These are phyloP conservation scores for Talaromyces funiculosus DNA, from an alignment of 2,329 filamentous ascomycete genomes.

Conservation along the genomic window DNA sequence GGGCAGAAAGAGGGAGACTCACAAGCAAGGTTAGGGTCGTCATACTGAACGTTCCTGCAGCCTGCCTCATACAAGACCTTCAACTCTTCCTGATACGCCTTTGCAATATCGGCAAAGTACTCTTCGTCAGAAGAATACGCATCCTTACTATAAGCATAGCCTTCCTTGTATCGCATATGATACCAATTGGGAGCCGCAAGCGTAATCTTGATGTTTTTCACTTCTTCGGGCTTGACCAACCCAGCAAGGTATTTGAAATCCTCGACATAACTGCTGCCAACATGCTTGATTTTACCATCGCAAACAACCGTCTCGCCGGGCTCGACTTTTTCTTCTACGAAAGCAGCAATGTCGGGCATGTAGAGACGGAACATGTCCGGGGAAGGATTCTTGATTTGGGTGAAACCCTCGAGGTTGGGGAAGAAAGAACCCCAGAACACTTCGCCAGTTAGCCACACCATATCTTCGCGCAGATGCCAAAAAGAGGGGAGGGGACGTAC, in stretches of 20 bases:
- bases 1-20: slow-evolving; percentile 24
- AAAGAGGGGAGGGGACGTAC: slow-evolving; percentile 26
- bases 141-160: slow-evolving; percentile 52
- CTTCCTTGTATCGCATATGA: slow-evolving; percentile 57
- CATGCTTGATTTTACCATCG: slow-evolving; percentile 53
- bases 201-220: slow-evolving; percentile 64
- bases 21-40: slow-evolving; percentile 64
- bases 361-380: slow-evolving; percentile 53
- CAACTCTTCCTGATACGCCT: slow-evolving; percentile 60
- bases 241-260: slow-evolving; percentile 57
- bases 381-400: slow-evolving; percentile 45
- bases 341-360: slow-evolving; percentile 57
- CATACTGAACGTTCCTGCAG: slow-evolving; percentile 61
- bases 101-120: slow-evolving; percentile 61
- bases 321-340: slow-evolving; percentile 54
- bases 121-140: slow-evolving; percentile 55
- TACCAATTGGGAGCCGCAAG: slow-evolving; percentile 64
- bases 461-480: too few species aligned
- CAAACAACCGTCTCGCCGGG: slow-evolving; percentile 54
- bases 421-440: slow-evolving; percentile 56
- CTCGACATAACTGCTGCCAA: slow-evolving; percentile 51
- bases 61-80: slow-evolving; percentile 57
- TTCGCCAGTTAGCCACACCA: slow-evolving; percentile 18
- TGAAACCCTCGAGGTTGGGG: slow-evolving; percentile 51
- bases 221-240: slow-evolving; percentile 54